phyloP scores from a whole-genome alignment of 2,329 filamentous ascomycete species.

The Neonectria neomacrospora region DNA sequence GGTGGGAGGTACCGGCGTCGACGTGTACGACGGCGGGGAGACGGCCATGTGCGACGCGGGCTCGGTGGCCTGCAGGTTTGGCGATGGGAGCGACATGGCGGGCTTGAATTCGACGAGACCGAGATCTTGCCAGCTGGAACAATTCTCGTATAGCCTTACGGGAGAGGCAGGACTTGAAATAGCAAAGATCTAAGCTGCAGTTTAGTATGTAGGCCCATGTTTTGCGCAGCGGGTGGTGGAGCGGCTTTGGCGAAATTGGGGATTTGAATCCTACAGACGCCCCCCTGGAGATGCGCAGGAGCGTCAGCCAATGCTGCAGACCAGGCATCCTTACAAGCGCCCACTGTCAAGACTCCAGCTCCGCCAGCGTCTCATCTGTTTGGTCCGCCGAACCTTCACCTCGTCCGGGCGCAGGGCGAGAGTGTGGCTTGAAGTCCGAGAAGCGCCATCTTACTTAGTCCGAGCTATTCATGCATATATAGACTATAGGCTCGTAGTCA shows the following conservation, averaged over 20 bases:
- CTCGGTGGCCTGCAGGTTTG: constrained; percentile 4
- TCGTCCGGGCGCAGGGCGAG: not conserved
- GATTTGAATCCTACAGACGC: not conserved
- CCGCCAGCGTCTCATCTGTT: not conserved
- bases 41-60: constrained; percentile 23
- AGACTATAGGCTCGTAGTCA: too few species aligned
- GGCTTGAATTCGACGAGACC: not conserved
- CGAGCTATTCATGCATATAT: too few species aligned
- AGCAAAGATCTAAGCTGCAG: not conserved
- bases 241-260: not conserved
- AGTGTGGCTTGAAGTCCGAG: not conserved
- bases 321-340: not conserved
- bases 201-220: not conserved
- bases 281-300: not conserved
- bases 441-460: too few species aligned
- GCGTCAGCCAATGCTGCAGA: not conserved
- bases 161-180: not conserved
- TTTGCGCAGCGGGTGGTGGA: not conserved
- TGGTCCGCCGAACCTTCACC: not conserved
- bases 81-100: constrained; percentile 18
- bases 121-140: too few species aligned
- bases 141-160: not conserved
- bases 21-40: constrained; percentile 39
- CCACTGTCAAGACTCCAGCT: not conserved
- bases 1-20: constrained; percentile 16